phyloP scores from a whole-genome alignment of 2,329 filamentous ascomycete genomes.

The Paradendryphiella salina region DNA sequence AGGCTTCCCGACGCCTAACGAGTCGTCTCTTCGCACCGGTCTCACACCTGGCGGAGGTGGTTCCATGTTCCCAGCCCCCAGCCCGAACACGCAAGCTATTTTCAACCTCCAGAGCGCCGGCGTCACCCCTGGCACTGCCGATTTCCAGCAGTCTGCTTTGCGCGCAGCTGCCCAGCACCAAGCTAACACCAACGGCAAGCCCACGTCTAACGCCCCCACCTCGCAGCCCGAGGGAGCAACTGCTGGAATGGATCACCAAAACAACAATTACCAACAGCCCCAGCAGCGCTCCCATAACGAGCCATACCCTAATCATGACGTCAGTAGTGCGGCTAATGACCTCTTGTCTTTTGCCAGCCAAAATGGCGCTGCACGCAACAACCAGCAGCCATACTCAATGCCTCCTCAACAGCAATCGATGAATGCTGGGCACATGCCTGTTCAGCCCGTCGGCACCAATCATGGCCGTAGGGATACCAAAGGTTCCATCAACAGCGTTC shows the following conservation, averaged over 20 bases:
- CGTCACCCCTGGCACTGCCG: constrained; percentile 85
- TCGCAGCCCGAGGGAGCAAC: constrained; percentile 50
- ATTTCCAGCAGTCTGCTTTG: constrained; percentile 92
- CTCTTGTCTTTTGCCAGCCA: constrained; percentile 82
- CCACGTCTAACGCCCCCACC: constrained; percentile 48
- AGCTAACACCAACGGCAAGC: constrained; percentile 45
- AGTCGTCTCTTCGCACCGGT: constrained; percentile 88
- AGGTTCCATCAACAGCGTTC: constrained; percentile 62
- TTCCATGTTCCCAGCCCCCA: constrained; percentile 94
- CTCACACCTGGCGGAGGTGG: constrained; percentile 92
- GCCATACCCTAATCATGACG: constrained; percentile 83
- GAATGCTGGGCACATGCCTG: constrained; percentile 53
- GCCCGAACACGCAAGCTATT: constrained; percentile 81
- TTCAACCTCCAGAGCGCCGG: constrained; percentile 79
- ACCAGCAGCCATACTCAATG: constrained; percentile 56
- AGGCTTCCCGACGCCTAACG: constrained; percentile 92
- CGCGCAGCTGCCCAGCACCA: constrained; percentile 64
- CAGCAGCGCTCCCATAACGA: constrained; percentile 55
- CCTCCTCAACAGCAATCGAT: constrained; percentile 45
- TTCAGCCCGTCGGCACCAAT: constrained; percentile 54
- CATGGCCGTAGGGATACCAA: constrained; percentile 56
- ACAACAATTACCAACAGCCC: constrained; percentile 56
- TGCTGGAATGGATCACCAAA: constrained; percentile 58
- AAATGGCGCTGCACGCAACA: constrained; percentile 61
- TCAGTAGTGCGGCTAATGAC: constrained; percentile 91